A percentile compares a stretch with the other conserved stretches of the same genome.
These are phyloP conservation scores for Stagonosporopsis vannaccii DNA, from an alignment of 2,329 filamentous ascomycete genomes.

Conservation along the genomic window DNA sequence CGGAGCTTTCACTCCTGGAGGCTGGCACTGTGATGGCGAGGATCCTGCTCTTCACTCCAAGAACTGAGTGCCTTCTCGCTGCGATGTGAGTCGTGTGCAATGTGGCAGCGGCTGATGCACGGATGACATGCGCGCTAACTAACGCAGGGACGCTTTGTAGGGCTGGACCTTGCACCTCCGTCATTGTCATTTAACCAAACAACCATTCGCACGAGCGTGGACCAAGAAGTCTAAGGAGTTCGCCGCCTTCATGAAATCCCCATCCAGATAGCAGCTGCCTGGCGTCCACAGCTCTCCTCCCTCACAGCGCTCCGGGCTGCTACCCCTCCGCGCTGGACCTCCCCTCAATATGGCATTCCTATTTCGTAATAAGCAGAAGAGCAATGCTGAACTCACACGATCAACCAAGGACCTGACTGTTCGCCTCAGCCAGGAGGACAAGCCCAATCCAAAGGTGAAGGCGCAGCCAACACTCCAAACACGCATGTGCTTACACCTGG, in stretches of 20 bases:
- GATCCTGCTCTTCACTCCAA: not conserved
- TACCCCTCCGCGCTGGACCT: constrained; percentile 71
- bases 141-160: constrained; percentile 17
- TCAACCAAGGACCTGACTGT: constrained; percentile 69
- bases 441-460: constrained; percentile 63
- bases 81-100: not conserved
- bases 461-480: constrained; percentile 8
- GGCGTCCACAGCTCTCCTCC: constrained; percentile 33
- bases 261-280: constrained; percentile 43
- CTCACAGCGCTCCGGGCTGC: constrained; percentile 53
- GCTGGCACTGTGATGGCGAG: not conserved
- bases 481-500: constrained; percentile 26
- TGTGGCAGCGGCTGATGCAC: constrained; percentile 16
- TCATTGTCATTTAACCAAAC: constrained; percentile 11
- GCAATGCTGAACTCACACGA: constrained; percentile 67
- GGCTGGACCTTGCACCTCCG: constrained; percentile 6
- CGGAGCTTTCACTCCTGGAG: not conserved
- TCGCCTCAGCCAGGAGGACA: constrained; percentile 64
- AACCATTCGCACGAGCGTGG: constrained; percentile 11
- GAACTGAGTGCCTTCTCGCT: not conserved
- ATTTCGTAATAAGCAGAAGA: constrained; percentile 69
- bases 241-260: constrained; percentile 40
- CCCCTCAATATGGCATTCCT: constrained; percentile 70
- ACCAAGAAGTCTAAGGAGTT: constrained; percentile 8
- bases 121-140: constrained; percentile 14